A percentile compares a stretch with the other conserved stretches of the same genome.
These are phyloP conservation scores for Trichoderma asperellum DNA, from an alignment of 2,329 filamentous ascomycete genomes.

Conservation along the genomic window DNA sequence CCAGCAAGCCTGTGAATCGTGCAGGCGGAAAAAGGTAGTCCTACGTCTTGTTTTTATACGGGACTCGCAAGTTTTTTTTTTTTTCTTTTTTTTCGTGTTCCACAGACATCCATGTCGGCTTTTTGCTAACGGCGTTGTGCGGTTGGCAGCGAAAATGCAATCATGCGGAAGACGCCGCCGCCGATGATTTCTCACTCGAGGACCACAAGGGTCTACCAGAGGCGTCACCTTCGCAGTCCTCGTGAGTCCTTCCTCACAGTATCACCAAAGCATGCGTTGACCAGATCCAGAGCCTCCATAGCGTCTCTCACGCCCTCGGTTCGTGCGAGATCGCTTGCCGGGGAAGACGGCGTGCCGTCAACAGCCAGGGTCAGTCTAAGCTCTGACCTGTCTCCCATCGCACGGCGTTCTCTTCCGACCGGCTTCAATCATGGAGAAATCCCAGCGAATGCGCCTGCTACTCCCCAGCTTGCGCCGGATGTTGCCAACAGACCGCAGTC, in stretches of 20 bases:
- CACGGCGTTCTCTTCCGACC: slow-evolving; percentile 2
- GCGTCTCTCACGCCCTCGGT: slow-evolving; percentile 19
- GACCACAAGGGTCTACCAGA: slow-evolving; percentile 35
- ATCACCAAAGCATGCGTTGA: neutral
- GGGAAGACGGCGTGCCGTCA: slow-evolving; percentile 1
- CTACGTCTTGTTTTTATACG: neutral
- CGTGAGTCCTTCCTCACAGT: slow-evolving; percentile 35
- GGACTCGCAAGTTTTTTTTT: neutral
- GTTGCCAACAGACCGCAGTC: slow-evolving; percentile 37
- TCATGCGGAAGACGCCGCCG: slow-evolving; percentile 44
- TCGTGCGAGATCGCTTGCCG: slow-evolving; percentile 1
- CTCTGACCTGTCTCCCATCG: neutral
- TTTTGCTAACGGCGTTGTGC: slow-evolving; percentile 2
- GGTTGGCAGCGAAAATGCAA: slow-evolving; percentile 48
- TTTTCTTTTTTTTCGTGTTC: neutral
- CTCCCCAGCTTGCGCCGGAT: slow-evolving; percentile 3
- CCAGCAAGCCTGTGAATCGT: slow-evolving; percentile 59
- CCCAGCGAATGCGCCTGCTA: slow-evolving; percentile 1
- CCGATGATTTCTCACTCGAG: slow-evolving; percentile 38
- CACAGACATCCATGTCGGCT: neutral
- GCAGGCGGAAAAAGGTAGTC: slow-evolving; percentile 58
- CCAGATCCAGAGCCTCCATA: slow-evolving; percentile 22
- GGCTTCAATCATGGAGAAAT: slow-evolving; percentile 6
- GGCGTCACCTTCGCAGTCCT: slow-evolving; percentile 38
- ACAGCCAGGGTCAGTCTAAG: neutral